Conservation (phyloP, 2,329 filamentous ascomycete genomes). For the Neonectria hederae region DNA sequence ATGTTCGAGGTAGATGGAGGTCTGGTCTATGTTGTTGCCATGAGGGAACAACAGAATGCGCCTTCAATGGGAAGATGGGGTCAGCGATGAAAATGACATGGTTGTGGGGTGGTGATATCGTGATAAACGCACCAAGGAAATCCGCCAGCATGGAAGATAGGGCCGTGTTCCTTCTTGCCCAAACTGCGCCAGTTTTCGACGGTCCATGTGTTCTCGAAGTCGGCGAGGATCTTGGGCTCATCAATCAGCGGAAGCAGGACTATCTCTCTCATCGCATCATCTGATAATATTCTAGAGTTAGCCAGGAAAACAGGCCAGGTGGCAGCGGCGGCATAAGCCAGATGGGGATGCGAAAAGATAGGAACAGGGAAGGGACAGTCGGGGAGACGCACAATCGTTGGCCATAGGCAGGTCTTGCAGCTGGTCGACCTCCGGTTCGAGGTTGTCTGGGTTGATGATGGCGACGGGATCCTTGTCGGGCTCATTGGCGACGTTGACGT, state of each 20-base stretch:
- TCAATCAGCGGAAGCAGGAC: constrained; percentile 77
- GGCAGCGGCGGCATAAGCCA: constrained; percentile 9
- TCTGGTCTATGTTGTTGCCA: constrained; percentile 93
- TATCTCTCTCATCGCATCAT: constrained; percentile 85
- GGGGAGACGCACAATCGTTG: constrained; percentile 60
- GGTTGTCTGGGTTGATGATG: constrained; percentile 64
- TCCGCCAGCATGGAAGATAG: constrained; percentile 85
- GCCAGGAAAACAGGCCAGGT: constrained; percentile 18
- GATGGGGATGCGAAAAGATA: constrained; percentile 6
- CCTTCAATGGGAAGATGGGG: constrained; percentile 58
- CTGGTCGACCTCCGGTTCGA: constrained; percentile 59
- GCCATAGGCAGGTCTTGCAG: constrained; percentile 60
- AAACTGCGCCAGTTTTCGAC: constrained; percentile 84
- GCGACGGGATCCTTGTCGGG: constrained; percentile 62
- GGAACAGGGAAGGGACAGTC: background rate
- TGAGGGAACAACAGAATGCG: constrained; percentile 94
- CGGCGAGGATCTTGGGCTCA: constrained; percentile 82
- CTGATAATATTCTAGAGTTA: constrained; percentile 53
- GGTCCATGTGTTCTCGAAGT: constrained; percentile 84
- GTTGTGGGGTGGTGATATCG: constrained; percentile 5
- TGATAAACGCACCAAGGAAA: constrained; percentile 77
- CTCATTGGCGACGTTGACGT: constrained; percentile 59
- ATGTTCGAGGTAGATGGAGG: constrained; percentile 96
- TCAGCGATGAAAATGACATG: constrained; percentile 20
- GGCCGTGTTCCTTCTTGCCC: constrained; percentile 85